Base-by-base conservation (phyloP, 1,284 basidiomycete genomes). In the Papiliotrema terrestris region DNA sequence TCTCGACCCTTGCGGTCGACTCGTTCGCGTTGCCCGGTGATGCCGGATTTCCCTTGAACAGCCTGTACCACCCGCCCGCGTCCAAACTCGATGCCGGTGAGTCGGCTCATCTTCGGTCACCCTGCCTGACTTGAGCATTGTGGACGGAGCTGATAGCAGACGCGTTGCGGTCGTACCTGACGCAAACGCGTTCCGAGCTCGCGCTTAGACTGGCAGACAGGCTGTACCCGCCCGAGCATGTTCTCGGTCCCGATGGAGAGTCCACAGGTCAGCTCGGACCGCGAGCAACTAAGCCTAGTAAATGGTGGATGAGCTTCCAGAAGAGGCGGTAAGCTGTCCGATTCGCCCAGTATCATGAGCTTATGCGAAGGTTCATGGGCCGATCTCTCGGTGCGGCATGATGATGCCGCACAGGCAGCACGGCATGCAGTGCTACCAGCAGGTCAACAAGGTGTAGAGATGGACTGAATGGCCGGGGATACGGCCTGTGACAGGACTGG, bases 221-320 rank as follows among this genome's bases (percentile, higher is more conserved):
- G 55, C 80, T 99, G 41, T 99, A 98, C 75, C 72, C 77, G 2
- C 44, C 62, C 37, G 77, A 76, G 60, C 74, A 73, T 29, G 59
- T 65, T 23, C 38, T 73, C 11, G 72, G 69, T n/a, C 46, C 69
- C 29, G 71, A 76, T 55, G 74, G 73, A 13, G 64, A 72, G 84
- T 86, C 67, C 82, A 94, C 79, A 83, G 74, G 73, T 2, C 67
- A 73, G 61, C 32, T 55, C 14, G 72, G 75, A 8, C 52, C 60
- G 6, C 65, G 74, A 50, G 65, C 71, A 26, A 54, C 61, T 55
- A 91, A 88, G 72, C 93, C 96, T 1, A 96, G 89, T 82, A 98
- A 98, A 78, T 99, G 95, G 95, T 99, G 96, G 96, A 92, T 98
- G 88, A 88, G 91, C 37, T 99, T 98, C 84, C 94, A 94, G 78